Percentiles rank a stretch among this genome's conserved stretches.
Evolutionary conservation across 257 asterid species (phyloP).

Genomic region (Fraxinus anomala): DNA sequence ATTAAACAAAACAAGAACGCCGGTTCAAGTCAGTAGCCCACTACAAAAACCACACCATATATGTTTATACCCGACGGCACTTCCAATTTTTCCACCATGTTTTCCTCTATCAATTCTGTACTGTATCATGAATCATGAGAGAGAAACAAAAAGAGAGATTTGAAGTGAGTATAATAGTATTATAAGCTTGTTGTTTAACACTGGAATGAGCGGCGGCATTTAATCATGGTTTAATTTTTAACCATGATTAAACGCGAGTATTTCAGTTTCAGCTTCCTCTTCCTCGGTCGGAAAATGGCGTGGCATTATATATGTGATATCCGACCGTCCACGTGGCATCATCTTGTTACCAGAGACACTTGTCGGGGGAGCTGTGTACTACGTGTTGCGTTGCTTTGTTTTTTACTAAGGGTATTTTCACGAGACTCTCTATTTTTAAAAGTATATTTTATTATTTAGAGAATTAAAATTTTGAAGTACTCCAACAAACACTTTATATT

Average conservation of each 20-base stretch:
- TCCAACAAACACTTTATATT: no score
- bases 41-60: slow-evolving; percentile 21
- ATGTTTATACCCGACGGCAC: slow-evolving; percentile 39
- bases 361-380: slow-evolving; percentile 57
- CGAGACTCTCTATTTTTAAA: no score
- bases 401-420: slow-evolving; percentile 19
- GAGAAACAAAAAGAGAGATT: slow-evolving; percentile 42
- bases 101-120: slow-evolving; percentile 15
- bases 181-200: slow-evolving; percentile 25
- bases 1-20: slow-evolving; percentile 32
- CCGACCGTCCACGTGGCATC: slow-evolving; percentile 60
- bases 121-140: slow-evolving; percentile 31
- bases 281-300: slow-evolving; percentile 36
- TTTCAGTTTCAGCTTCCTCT: slow-evolving; percentile 26
- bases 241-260: slow-evolving; percentile 32
- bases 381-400: slow-evolving; percentile 46
- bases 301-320: slow-evolving; percentile 1
- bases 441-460: no score
- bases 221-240: slow-evolving; percentile 37
- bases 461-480: no score
- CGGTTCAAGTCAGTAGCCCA: slow-evolving; percentile 30
- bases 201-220: slow-evolving; percentile 36
- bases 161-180: slow-evolving; percentile 22
- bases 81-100: neutral
- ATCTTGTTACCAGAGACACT: slow-evolving; percentile 43